Evolutionary conservation across 2,329 filamentous ascomycete genomes (phyloP).

Genomic region (Thielaviopsis punctulata): DNA sequence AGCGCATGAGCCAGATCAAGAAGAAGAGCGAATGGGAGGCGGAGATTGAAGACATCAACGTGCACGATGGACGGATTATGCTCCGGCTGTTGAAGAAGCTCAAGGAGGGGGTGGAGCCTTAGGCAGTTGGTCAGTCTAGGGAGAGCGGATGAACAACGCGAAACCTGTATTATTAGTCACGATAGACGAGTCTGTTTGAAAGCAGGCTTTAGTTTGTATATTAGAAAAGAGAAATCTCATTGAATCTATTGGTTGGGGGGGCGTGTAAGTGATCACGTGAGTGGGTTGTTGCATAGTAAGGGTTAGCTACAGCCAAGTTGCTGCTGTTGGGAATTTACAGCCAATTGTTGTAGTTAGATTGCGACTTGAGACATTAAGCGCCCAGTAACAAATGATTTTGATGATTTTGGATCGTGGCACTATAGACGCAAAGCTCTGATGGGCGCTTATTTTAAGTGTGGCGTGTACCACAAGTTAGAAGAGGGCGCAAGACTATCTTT

Average conservation of each 20-base stretch:
- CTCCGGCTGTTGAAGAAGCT: constrained; percentile 26
- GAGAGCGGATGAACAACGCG: too few relatives aligned
- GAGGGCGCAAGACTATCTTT: too few relatives aligned
- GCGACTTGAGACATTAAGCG: too few relatives aligned
- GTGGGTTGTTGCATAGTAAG: not conserved
- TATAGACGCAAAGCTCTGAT: not conserved
- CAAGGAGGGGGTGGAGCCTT: not conserved
- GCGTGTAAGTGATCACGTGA: too few relatives aligned
- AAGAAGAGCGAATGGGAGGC: constrained; percentile 39
- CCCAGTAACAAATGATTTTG: too few relatives aligned
- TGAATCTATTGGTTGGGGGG: not conserved
- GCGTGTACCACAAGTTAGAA: too few relatives aligned
- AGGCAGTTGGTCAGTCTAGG: too few relatives aligned
- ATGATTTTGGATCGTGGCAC: not conserved
- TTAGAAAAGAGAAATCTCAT: not conserved
- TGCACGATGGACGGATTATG: constrained; percentile 26
- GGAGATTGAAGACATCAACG: constrained; percentile 35
- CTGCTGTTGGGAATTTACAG: too few relatives aligned
- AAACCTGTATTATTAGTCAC: not conserved
- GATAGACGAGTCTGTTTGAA: not conserved
- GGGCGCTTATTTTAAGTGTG: not conserved
- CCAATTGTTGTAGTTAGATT: too few relatives aligned
- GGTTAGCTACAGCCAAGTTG: too few relatives aligned
- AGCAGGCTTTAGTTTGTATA: not conserved
- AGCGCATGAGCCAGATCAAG: constrained; percentile 25